phyloP scores from a whole-genome alignment of 441 rosid species.

The Brassica hybrid region DNA sequence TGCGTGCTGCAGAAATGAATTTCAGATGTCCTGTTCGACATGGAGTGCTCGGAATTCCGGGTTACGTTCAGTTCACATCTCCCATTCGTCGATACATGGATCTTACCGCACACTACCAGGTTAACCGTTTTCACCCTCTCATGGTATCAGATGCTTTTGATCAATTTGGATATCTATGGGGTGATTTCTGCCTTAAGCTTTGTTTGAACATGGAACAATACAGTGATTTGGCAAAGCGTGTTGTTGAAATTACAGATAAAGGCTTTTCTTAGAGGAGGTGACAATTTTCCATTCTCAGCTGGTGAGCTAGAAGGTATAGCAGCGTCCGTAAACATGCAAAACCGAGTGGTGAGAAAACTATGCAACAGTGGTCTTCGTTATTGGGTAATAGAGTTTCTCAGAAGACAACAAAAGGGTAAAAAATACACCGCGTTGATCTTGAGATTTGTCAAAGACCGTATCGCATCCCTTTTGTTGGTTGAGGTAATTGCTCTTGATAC shows the following conservation, averaged over 20 bases:
- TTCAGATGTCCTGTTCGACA: conserved; percentile 87
- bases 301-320: conserved; percentile 95
- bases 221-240: no score
- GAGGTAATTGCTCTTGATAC: conserved; percentile 65
- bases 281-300: conserved; percentile 81
- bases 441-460: conserved; percentile 84
- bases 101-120: conserved; percentile 99
- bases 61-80: conserved; percentile 97
- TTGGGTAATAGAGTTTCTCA: conserved; percentile 87
- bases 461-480: conserved; percentile 72
- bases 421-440: conserved; percentile 73
- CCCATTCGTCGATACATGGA: conserved; percentile 98
- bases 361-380: conserved; percentile 72
- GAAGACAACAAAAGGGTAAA: conserved; percentile 79
- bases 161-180: neutral
- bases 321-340: conserved; percentile 71
- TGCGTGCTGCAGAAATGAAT: conserved; percentile 94
- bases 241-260: conserved; percentile 56
- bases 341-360: conserved; percentile 65
- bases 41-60: conserved; percentile 90
- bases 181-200: neutral
- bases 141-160: neutral
- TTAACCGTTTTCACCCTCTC: conserved; percentile 25
- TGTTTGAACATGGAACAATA: no score
- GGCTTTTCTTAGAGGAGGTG: conserved; percentile 87